A percentile compares a stretch with the other conserved stretches of the same genome.
phyloP scores from a whole-genome alignment of 768 basidiomycete genomes.

The Kwoniella dendrophila region DNA sequence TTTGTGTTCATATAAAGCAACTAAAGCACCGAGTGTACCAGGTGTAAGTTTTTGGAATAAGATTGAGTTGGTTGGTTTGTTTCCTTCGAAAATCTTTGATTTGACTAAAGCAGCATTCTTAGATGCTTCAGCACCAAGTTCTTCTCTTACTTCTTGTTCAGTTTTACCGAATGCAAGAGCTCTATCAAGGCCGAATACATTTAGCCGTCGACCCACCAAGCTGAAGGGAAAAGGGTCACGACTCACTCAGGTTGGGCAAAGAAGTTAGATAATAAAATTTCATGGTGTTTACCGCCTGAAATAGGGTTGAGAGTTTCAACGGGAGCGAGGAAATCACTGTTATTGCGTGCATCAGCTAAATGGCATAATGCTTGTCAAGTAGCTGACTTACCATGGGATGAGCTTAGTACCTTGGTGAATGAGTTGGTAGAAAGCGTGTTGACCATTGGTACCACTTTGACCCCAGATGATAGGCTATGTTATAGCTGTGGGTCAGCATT shows the following conservation, averaged over 20 bases:
- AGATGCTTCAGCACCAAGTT: conserved; percentile 60
- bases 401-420: conserved; percentile 59
- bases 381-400: conserved; percentile 52
- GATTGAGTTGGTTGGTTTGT: conserved; percentile 94
- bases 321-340: conserved; percentile 54
- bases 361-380: conserved; percentile 50
- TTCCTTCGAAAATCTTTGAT: conserved; percentile 97
- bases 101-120: conserved; percentile 85
- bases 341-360: conserved; percentile 8
- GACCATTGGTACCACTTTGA: conserved; percentile 95
- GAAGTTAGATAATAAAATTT: conserved; percentile 95
- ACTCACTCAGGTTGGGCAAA: conserved; percentile 87
- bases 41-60: conserved; percentile 93
- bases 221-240: background rate
- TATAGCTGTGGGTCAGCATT: conserved; percentile 7
- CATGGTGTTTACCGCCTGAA: conserved; percentile 82
- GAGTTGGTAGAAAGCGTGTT: conserved; percentile 99
- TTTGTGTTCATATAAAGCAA: conserved; percentile 72
- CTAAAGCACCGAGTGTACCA: conserved; percentile 71
- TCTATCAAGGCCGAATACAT: conserved; percentile 31
- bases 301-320: conserved; percentile 70
- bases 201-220: conserved; percentile 1
- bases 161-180: conserved; percentile 97
- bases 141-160: conserved; percentile 76
- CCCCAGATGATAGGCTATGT: conserved; percentile 96